Percentiles rank a stretch among this genome's conserved stretches.
These are phyloP conservation scores for Polychaeton citri DNA, from an alignment of 2,329 filamentous ascomycete species.

Conservation along the genomic window DNA sequence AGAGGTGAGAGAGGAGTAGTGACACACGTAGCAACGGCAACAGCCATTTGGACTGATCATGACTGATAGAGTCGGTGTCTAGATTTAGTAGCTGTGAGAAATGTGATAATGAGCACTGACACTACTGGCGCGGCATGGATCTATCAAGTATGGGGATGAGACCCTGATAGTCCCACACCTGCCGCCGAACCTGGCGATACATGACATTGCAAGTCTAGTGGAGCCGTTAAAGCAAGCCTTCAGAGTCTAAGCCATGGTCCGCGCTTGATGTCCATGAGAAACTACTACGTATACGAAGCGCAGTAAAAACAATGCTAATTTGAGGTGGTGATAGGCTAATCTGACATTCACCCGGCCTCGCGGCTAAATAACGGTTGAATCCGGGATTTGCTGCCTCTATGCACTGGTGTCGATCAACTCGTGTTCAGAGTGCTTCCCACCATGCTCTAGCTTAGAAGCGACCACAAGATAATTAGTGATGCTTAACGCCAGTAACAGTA, in stretches of 20 bases:
- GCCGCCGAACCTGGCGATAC: background rate
- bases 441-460: background rate
- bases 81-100: background rate
- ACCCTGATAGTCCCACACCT: background rate
- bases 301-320: no score
- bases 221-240: background rate
- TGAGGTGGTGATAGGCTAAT: no score
- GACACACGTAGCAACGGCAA: slow-evolving; percentile 1
- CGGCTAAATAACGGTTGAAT: background rate
- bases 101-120: background rate
- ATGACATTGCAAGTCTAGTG: background rate
- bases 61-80: background rate
- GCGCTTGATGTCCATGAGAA: background rate
- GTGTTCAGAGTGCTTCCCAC: no score
- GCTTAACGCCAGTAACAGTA: no score
- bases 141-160: background rate
- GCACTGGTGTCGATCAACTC: no score
- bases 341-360: slow-evolving; percentile 1
- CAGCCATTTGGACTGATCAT: slow-evolving; percentile 3
- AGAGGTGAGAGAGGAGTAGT: slow-evolving; percentile 7
- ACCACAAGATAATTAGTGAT: no score
- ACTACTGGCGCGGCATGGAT: background rate
- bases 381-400: background rate
- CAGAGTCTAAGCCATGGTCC: background rate
- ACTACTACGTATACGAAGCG: no score